Evolutionary conservation across 2,329 filamentous ascomycete species (phyloP).

Genomic region (Trichophyton equinum): DNA sequence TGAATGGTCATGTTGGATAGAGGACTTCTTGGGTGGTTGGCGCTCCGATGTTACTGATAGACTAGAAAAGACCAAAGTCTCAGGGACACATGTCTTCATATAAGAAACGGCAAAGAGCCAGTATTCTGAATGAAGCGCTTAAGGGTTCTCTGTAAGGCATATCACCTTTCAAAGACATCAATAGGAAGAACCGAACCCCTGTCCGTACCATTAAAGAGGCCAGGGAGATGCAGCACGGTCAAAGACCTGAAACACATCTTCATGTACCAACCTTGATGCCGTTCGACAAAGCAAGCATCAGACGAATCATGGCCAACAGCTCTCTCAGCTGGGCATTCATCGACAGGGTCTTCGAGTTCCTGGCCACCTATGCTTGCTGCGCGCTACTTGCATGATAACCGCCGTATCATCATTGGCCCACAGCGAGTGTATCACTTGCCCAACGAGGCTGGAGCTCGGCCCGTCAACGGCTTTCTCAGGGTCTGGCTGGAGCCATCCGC

Average conservation of each 20-base stretch:
- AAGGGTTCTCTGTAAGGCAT: neutral
- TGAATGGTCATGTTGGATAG: neutral
- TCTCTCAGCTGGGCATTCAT: neutral
- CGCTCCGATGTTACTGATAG: neutral
- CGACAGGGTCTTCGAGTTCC: neutral
- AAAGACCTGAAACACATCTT: constrained; percentile 2
- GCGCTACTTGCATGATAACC: neutral
- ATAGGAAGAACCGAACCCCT: neutral
- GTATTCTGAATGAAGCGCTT: neutral
- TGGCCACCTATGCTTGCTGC: neutral
- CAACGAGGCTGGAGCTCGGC: neutral
- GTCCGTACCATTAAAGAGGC: neutral
- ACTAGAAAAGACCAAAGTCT: neutral
- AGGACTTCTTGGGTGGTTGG: neutral
- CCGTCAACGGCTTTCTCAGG: neutral
- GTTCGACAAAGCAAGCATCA: neutral
- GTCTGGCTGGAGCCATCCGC: neutral
- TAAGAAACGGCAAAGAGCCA: neutral
- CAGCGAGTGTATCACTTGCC: neutral
- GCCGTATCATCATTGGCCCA: neutral
- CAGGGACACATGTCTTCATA: neutral
- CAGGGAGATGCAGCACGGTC: neutral
- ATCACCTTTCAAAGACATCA: neutral
- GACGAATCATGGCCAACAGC: neutral
- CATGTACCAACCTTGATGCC: neutral